Evolutionary conservation across 2,329 filamentous ascomycete genomes (phyloP).

Genomic region (Ceratocystis diversiconidia): DNA sequence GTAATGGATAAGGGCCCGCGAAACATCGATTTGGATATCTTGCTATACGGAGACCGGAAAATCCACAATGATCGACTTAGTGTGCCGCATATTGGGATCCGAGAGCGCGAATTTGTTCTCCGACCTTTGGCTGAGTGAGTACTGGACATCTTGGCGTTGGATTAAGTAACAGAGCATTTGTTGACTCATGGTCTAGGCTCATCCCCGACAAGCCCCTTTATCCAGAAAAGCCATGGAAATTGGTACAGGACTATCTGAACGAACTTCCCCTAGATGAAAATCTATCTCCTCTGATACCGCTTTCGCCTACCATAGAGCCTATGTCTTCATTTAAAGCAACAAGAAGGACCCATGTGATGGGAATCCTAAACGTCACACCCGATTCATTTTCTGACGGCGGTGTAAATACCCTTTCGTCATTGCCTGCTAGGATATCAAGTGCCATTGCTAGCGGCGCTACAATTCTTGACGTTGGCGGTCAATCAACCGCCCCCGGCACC

Average conservation of each 20-base stretch:
- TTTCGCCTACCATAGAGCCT: slow-evolving; percentile 31
- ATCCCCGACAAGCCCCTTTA: slow-evolving; percentile 41
- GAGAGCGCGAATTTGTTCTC: slow-evolving; percentile 87
- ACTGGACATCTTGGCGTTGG: neutral
- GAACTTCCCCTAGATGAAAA: slow-evolving; percentile 38
- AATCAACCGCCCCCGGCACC: slow-evolving; percentile 73
- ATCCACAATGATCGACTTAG: slow-evolving; percentile 60
- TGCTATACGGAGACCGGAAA: slow-evolving; percentile 59
- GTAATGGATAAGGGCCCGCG: slow-evolving; percentile 83
- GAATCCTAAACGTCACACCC: slow-evolving; percentile 84
- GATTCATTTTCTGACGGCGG: slow-evolving; percentile 96
- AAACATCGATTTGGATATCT: slow-evolving; percentile 86
- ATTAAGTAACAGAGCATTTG: neutral
- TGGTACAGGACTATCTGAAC: slow-evolving; percentile 47
- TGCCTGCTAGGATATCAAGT: slow-evolving; percentile 45
- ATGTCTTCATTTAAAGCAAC: slow-evolving; percentile 44
- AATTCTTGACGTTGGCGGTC: slow-evolving; percentile 84
- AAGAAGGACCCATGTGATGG: slow-evolving; percentile 69
- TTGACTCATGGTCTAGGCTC: slow-evolving; percentile 30
- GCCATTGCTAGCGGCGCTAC: slow-evolving; percentile 59
- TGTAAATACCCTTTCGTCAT: slow-evolving; percentile 45
- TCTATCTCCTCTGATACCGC: slow-evolving; percentile 45
- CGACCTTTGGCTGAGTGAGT: slow-evolving; percentile 66
- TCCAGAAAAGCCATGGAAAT: slow-evolving; percentile 42
- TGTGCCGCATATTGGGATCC: slow-evolving; percentile 71